Evolutionary conservation across 176 grass and related monocot genomes (phyloP), one percentile per base, ranked within the genome.

Genomic region (Cenchrus americanus): DNA sequence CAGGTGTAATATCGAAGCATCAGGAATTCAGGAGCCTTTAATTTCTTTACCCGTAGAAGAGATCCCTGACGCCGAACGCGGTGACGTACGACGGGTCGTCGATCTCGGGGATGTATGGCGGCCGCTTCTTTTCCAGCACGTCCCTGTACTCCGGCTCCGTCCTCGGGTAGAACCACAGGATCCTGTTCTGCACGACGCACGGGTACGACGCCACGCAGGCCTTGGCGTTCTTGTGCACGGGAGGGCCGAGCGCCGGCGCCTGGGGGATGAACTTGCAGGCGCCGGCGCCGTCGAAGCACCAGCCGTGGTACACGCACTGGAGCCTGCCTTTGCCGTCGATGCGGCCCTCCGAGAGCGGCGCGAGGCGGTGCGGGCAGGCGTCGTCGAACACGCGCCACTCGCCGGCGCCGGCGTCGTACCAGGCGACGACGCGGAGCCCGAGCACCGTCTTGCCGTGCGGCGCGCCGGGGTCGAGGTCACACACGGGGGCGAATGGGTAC

Each of bases 231-330:
- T 80, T 88, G 66, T 97, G 84, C 86, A 97, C 94, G 0, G 75
- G 83, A 0, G 92, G 48, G 10, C 48, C 11, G 48, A 50, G 47
- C 10, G 48, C 11, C 10, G 48, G 48, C 48, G 42, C 42, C 42
- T 44, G 42, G 42, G 42, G 42, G 42, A 44, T 44, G 42, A 44
- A 44, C 42, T 44, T 71, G 80, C 94, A 97, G 75, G 58, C 27
- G 19, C 94, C 92, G 15, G 27, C 21, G 77, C 92, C 92, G 86
- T 92, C 94, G 86, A 94, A 94, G 89, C 94, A 97, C 94, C 94
- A 97, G 50, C 94, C 94, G 62, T 97, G 94, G 80, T 97, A 97
- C 22, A 90, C 92, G 70, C 92, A 97, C 87, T 94, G 94, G 46
- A 97, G 89, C 6, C 42, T 5, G 6, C 42, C 42, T 5, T 44